Evolutionary conservation across 352 stramenopile species (phyloP), one percentile per base, ranked within the genome.

Genomic region (Halophytophthora polymorphica): DNA sequence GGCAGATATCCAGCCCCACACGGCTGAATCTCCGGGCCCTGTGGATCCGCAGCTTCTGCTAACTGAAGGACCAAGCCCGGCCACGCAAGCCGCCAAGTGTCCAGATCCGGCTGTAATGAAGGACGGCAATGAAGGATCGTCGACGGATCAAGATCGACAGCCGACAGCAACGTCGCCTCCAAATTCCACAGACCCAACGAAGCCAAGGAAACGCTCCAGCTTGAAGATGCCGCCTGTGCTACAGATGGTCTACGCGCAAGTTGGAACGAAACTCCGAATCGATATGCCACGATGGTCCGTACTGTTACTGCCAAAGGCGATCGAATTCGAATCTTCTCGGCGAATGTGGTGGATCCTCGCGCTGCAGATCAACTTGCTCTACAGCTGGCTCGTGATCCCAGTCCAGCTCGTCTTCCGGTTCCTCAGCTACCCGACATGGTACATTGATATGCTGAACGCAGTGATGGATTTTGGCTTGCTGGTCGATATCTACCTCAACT

Each of bases 321-420:
- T 88, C 21, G 72, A 85, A 8, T 59, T 53, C 7, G 67, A 83
- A 10, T 74, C 69, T 0, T 66, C 38, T 14, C 39, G 22, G 3
- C 57, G 77, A 2, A 65, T 86, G 60, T 73, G 61, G 71, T 86
- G 73, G 77, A 50, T 88, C 1, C 31, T 76, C 2, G 15, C 56
- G 13, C 34, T 88, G 29, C 59, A 84, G 35, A 35, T 71, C 10
- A 69, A 73, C 37, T 43, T 84, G 35, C 53, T 80, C 12, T 83
- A 79, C 63, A 83, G 81, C 42, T 88, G 77, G 77, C 50, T 74
- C 2, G 22, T 81, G 12, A 71, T 86, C 12, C 71, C 77, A 0
- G 45, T 78, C 0, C 71, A 73, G 28, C 35, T 80, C 3, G 49
- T 47, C 5, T 88, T 86, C 45, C 44, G 57, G 14, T 50, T 66